Base-by-base conservation (phyloP, 2,329 filamentous ascomycete genomes). In the Aureobasidium sp. region DNA sequence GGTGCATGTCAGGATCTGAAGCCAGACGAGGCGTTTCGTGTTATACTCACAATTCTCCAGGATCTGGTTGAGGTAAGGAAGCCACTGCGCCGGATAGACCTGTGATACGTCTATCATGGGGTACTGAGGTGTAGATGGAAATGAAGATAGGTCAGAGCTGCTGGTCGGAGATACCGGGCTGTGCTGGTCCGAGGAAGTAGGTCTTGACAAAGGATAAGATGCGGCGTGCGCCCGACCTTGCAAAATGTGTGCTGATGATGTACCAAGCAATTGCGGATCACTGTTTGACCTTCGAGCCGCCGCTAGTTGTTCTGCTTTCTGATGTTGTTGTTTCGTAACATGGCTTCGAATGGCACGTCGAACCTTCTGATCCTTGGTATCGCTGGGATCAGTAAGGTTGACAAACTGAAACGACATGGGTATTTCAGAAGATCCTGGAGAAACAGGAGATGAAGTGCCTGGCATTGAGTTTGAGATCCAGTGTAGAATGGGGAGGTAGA, bases 41-140 rank as follows among this genome's bases (percentile, higher is more conserved):
- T 26, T 26, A n/a, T 15, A 69, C 71, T 63, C 67, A 74, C 73
- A 74, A 57, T 74, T 70, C 64, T 74, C 71, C 15, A 62, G 39
- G 6, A 62, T 51, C 27, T 42, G 48, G 17, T 62, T 62, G 6
- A 76, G 67, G 52, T 68, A 75, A 5, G 74, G 67, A 59, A 72
- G 70, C 69, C 70, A 76, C 50, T 69, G 63, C 46, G 73, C 66
- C 2, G 76, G 76, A 60, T 78, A 78, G 2, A 73, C 23, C 12
- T 72, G 69, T 13, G 57, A 60, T 17, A 60, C 46, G n/a, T 60
- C 57, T 26, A 60, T 29, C 44, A 63, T 68, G 39, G 61, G 60
- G 52, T 65, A 65, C 42, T 70, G 65, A 39, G 66, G 64, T 51
- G 42, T 39, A n/a, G 46, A 10, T 37, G 34, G 36, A 34, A 34